Percentiles rank a stretch among this genome's conserved stretches.
Conservation (phyloP, 345 rosid species). For the Salix suchowensis region DNA sequence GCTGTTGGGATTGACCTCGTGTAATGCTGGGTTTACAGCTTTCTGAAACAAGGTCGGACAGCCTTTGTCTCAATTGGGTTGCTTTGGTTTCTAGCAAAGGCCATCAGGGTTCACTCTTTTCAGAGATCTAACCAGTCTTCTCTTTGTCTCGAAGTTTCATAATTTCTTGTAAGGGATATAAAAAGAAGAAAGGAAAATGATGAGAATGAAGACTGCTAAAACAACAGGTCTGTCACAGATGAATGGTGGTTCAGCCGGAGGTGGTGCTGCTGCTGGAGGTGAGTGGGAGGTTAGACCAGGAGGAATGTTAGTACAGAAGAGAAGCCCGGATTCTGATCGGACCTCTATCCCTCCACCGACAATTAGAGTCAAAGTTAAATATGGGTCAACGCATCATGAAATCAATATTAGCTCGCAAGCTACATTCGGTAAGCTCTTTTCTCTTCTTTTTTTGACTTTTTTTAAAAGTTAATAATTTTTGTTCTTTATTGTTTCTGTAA, state of each 20-base stretch:
- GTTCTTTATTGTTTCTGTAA: not conserved
- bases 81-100: conserved; percentile 37
- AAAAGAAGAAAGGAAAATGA: conserved; percentile 40
- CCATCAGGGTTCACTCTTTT: conserved; percentile 13
- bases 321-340: conserved; percentile 68
- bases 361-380: conserved; percentile 84
- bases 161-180: conserved; percentile 1
- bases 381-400: conserved; percentile 80
- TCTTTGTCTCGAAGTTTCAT: conserved; percentile 4
- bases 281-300: conserved; percentile 98
- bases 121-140: conserved; percentile 33
- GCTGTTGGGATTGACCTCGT: conserved; percentile 23
- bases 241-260: conserved; percentile 40
- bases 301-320: conserved; percentile 96
- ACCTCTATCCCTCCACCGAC: conserved; percentile 65
- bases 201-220: conserved; percentile 61
- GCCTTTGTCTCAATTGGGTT: conserved; percentile 36
- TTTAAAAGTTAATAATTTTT: too few relatives aligned
- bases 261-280: conserved; percentile 42
- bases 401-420: conserved; percentile 77
- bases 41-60: conserved; percentile 17
- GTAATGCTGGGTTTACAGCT: conserved; percentile 33
- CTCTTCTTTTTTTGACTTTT: not conserved
- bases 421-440: conserved; percentile 60
- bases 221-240: conserved; percentile 40